Conservation (phyloP, 352 stramenopile genomes). For the Pythium rhizo-oryzae region DNA sequence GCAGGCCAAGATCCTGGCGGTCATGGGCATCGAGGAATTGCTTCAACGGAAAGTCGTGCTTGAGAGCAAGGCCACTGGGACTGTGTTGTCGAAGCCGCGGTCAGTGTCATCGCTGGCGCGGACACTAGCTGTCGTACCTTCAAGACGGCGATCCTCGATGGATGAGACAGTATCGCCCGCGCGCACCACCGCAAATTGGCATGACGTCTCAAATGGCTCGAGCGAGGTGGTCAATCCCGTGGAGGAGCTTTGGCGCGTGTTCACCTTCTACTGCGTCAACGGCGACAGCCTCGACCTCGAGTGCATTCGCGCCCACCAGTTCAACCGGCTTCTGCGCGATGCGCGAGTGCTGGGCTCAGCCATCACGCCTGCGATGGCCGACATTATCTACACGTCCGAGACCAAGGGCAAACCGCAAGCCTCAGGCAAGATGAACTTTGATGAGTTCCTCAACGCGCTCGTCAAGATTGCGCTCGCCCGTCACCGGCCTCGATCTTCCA, state of each 20-base stretch:
- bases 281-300: slow-evolving; percentile 76
- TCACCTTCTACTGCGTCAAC: slow-evolving; percentile 83
- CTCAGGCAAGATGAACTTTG: slow-evolving; percentile 74
- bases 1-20: slow-evolving; percentile 66
- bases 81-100: not conserved
- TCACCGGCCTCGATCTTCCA: slow-evolving; percentile 33
- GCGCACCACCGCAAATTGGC: not conserved
- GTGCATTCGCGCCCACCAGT: slow-evolving; percentile 73
- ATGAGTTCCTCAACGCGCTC: slow-evolving; percentile 80
- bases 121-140: not conserved
- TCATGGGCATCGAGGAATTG: slow-evolving; percentile 58
- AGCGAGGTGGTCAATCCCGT: slow-evolving; percentile 34
- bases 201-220: not conserved
- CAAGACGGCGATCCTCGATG: slow-evolving; percentile 2
- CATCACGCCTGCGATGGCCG: slow-evolving; percentile 69
- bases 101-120: not conserved
- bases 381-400: slow-evolving; percentile 83
- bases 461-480: slow-evolving; percentile 57
- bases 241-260: slow-evolving; percentile 76
- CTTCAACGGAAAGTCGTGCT: slow-evolving; percentile 52
- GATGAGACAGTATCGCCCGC: not conserved
- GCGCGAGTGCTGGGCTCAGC: slow-evolving; percentile 46
- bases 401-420: slow-evolving; percentile 64
- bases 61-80: slow-evolving; percentile 45
- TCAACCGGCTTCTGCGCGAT: slow-evolving; percentile 71